Evolutionary conservation across 2,329 filamentous ascomycete genomes (phyloP).

Genomic region (Chrysosphaeria jannelii): DNA sequence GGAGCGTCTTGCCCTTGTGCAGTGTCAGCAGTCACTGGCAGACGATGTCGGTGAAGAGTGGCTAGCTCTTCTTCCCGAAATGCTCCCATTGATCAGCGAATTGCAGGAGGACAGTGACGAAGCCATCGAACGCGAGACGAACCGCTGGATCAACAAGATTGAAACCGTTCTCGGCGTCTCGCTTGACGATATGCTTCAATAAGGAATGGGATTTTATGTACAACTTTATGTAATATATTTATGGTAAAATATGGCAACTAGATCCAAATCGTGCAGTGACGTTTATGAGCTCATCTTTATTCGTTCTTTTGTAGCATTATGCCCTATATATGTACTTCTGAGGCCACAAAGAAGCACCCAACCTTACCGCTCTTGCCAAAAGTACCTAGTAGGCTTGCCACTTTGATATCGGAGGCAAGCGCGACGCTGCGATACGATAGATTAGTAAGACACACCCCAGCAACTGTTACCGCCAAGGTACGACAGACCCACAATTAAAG

Average conservation of each 20-base stretch:
- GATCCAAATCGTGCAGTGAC: too few relatives aligned
- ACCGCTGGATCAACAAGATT: constrained; percentile 71
- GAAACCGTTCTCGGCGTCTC: constrained; percentile 74
- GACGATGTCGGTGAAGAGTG: constrained; percentile 66
- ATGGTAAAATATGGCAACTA: too few relatives aligned
- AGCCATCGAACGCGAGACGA: constrained; percentile 63
- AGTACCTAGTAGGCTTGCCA: too few relatives aligned
- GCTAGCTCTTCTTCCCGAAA: constrained; percentile 72
- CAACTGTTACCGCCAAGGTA: too few relatives aligned
- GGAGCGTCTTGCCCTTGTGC: constrained; percentile 55
- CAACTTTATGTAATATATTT: constrained; percentile 1
- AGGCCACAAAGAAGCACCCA: too few relatives aligned
- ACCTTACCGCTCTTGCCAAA: too few relatives aligned
- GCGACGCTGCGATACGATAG: too few relatives aligned
- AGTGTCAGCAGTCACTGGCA: constrained; percentile 53
- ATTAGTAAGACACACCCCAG: too few relatives aligned
- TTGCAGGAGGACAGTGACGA: constrained; percentile 92
- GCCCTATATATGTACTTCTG: too few relatives aligned
- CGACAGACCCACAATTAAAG: too few relatives aligned
- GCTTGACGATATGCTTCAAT: constrained; percentile 75
- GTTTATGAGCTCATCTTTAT: not conserved
- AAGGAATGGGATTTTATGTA: constrained; percentile 6
- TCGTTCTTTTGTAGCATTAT: too few relatives aligned
- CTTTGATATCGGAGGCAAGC: too few relatives aligned
- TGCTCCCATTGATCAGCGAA: constrained; percentile 88